A percentile compares a stretch with the other conserved stretches of the same genome.
Conservation (phyloP, 2,329 filamentous ascomycete species). For the Botryotinia calthae region DNA sequence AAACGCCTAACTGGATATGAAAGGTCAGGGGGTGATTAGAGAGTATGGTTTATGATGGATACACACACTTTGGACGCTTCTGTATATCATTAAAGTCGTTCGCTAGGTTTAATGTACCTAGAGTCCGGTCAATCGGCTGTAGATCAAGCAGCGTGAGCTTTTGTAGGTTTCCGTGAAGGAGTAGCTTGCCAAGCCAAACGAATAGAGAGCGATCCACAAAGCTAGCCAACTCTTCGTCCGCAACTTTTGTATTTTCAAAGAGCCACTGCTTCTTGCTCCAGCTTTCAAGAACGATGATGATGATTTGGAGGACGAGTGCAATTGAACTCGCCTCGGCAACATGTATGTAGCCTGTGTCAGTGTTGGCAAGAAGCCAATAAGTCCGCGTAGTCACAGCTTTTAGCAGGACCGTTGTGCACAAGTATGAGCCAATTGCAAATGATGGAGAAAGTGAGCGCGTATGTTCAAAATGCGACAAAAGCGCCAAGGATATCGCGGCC, state of each 20-base stretch:
- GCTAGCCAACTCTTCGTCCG: constrained; percentile 43
- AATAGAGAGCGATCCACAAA: constrained; percentile 40
- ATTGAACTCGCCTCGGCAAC: constrained; percentile 31
- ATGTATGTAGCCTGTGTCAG: constrained; percentile 37
- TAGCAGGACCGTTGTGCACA: constrained; percentile 31
- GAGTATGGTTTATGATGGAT: background rate
- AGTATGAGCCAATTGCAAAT: constrained; percentile 27
- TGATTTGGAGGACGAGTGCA: constrained; percentile 39
- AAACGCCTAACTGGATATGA: background rate
- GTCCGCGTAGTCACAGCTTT: constrained; percentile 29
- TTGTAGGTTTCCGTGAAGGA: background rate
- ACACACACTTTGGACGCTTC: background rate
- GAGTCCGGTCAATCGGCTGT: constrained; percentile 35
- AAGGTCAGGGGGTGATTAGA: background rate
- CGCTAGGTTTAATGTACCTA: constrained; percentile 27
- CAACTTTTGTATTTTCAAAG: constrained; percentile 42
- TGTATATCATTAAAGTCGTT: constrained; percentile 8
- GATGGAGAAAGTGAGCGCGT: constrained; percentile 29
- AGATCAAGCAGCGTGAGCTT: constrained; percentile 33
- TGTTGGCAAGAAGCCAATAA: constrained; percentile 33
- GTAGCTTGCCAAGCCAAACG: constrained; percentile 33
- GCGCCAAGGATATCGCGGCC: constrained; percentile 24
- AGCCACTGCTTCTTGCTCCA: constrained; percentile 37
- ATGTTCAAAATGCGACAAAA: constrained; percentile 31
- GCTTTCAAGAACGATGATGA: constrained; percentile 39